Conservation (phyloP, 2,329 filamentous ascomycete species). For the Pseudogymnoascus sp. region DNA sequence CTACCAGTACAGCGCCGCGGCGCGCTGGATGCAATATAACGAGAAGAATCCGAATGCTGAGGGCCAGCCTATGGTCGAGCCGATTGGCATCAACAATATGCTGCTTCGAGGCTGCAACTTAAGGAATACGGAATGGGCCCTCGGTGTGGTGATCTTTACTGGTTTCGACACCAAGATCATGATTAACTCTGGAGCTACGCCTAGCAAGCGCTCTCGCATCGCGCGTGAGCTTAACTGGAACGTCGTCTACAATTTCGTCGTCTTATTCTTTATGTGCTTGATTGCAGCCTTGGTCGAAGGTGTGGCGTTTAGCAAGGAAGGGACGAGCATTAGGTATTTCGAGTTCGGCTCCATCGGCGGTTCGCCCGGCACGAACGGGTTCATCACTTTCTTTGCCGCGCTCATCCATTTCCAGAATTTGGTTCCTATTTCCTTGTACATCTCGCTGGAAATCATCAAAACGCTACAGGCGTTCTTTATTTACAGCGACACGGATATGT, state of each 20-base stretch:
- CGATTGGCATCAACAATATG: conserved; percentile 90
- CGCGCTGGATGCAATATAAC: conserved; percentile 74
- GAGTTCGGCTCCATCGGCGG: conserved; percentile 78
- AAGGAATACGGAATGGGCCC: conserved; percentile 90
- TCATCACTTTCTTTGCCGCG: conserved; percentile 94
- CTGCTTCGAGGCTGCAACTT: conserved; percentile 88
- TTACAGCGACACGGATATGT: conserved; percentile 93
- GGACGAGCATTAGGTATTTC: conserved; percentile 71
- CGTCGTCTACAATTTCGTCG: conserved; percentile 90
- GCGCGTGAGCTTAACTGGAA: conserved; percentile 94
- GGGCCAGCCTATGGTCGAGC: conserved; percentile 77
- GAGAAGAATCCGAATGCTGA: conserved; percentile 52
- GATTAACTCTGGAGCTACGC: conserved; percentile 94
- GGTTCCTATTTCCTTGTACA: conserved; percentile 96
- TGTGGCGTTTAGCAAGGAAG: conserved; percentile 63
- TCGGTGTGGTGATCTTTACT: conserved; percentile 89
- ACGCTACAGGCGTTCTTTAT: conserved; percentile 94
- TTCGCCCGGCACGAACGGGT: conserved; percentile 68
- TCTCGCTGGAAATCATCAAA: conserved; percentile 90
- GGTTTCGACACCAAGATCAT: conserved; percentile 98
- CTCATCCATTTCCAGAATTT: conserved; percentile 97
- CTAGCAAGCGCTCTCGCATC: conserved; percentile 85
- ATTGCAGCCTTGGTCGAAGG: conserved; percentile 79
- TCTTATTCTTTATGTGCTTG: conserved; percentile 84
- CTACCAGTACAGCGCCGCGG: conserved; percentile 86